Evolutionary conservation across 2,329 filamentous ascomycete genomes (phyloP).

Genomic region (Fonsecaea nubica): DNA sequence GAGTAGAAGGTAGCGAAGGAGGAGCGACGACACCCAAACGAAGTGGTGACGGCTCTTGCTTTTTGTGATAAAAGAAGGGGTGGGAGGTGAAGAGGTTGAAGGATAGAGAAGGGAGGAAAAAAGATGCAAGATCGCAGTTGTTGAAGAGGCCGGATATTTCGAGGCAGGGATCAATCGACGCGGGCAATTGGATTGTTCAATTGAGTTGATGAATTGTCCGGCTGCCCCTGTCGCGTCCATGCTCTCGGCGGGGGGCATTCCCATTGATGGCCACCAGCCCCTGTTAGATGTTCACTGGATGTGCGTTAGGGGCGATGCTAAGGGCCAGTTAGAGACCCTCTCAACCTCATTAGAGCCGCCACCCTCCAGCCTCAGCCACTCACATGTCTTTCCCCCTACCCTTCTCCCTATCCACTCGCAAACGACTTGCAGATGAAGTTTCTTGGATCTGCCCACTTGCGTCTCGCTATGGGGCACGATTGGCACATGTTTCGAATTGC

Average conservation of each 20-base stretch:
- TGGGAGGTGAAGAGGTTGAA: conserved; percentile 17
- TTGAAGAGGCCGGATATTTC: conserved; percentile 13
- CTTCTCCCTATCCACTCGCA: background rate
- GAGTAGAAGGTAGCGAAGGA: conserved; percentile 39
- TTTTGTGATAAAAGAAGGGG: conserved; percentile 29
- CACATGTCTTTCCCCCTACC: background rate
- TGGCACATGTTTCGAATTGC: conserved; percentile 35
- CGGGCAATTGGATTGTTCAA: background rate
- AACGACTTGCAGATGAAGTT: conserved; percentile 15
- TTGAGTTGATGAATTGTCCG: conserved; percentile 8
- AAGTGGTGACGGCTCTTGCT: conserved; percentile 36
- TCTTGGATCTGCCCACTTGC: conserved; percentile 16
- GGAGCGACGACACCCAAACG: conserved; percentile 39
- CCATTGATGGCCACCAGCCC: conserved; percentile 9
- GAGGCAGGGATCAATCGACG: conserved; percentile 3
- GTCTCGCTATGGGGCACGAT: conserved; percentile 22
- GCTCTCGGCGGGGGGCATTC: background rate
- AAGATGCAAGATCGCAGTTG: conserved; percentile 2
- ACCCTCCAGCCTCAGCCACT: conserved; percentile 12
- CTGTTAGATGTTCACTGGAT: background rate
- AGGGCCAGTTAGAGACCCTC: conserved; percentile 1
- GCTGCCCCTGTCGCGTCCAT: background rate
- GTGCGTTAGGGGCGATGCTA: background rate
- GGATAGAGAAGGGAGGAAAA: conserved; percentile 10
- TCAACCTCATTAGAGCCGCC: conserved; percentile 7